These are phyloP conservation scores for Aechmea fasciata DNA, from an alignment of 176 grass and related monocot genomes.

Conservation along the genomic window DNA sequence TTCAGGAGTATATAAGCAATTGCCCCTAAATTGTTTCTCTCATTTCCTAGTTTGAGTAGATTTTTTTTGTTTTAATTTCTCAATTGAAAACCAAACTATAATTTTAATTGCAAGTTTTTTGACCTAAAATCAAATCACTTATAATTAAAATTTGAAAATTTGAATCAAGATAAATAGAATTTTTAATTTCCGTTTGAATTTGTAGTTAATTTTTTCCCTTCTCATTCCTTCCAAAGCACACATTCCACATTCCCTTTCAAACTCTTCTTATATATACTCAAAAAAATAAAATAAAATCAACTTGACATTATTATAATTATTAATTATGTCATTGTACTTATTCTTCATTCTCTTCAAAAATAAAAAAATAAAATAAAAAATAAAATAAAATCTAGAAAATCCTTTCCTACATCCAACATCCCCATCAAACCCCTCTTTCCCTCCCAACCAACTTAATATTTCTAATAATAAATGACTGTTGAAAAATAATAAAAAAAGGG, in stretches of 20 bases:
- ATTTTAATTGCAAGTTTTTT: too few species aligned
- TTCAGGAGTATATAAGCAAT: too few species aligned
- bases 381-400: neutral
- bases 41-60: too few species aligned
- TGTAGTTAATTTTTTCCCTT: neutral
- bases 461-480: neutral
- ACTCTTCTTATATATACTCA: neutral
- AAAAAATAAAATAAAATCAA: neutral
- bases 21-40: too few species aligned
- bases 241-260: neutral
- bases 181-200: too few species aligned
- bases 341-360: neutral
- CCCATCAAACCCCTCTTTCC: neutral
- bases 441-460: neutral
- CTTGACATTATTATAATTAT: neutral
- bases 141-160: too few species aligned
- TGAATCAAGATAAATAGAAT: too few species aligned
- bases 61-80: too few species aligned
- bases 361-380: neutral
- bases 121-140: too few species aligned
- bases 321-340: neutral
- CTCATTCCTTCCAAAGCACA: neutral
- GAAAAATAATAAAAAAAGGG: neutral
- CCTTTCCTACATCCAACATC: neutral
- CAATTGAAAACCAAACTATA: too few species aligned